A percentile compares a stretch with the other conserved stretches of the same genome.
Evolutionary conservation across 192 early-diverging fungal species (phyloP).

Genomic region (Coemansia asiatica): DNA sequence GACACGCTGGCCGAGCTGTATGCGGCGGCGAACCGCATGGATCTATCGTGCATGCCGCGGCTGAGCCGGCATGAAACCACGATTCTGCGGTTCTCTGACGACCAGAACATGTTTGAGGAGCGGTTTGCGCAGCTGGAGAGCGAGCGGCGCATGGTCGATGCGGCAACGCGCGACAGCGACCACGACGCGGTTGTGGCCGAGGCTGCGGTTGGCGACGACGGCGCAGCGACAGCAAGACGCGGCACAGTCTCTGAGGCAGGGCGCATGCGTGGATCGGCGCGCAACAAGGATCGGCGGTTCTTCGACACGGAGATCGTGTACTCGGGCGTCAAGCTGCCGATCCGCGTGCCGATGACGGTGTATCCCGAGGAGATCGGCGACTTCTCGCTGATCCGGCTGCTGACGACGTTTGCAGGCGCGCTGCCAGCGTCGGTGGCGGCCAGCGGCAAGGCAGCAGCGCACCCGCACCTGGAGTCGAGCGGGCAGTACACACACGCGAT

Average conservation of each 20-base stretch:
- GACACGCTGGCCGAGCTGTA: constrained; percentile 77
- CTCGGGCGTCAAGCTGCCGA: constrained; percentile 78
- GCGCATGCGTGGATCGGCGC: constrained; percentile 52
- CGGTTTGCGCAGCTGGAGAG: constrained; percentile 60
- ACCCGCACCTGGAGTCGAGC: constrained; percentile 85
- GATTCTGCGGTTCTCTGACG: constrained; percentile 79
- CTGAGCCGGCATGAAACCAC: constrained; percentile 77
- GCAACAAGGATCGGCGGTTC: constrained; percentile 83
- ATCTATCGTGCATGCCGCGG: constrained; percentile 74
- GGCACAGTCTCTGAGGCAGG: constrained; percentile 58
- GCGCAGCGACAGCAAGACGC: constrained; percentile 25
- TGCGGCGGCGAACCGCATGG: constrained; percentile 81
- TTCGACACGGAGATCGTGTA: constrained; percentile 87
- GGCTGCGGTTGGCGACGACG: constrained; percentile 54
- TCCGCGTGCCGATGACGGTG: constrained; percentile 83
- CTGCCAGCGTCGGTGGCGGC: constrained; percentile 46
- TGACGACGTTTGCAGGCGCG: constrained; percentile 67
- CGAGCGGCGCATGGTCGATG: constrained; percentile 30
- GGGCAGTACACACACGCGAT: constrained; percentile 86
- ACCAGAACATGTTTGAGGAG: constrained; percentile 83
- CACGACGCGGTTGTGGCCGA: constrained; percentile 38
- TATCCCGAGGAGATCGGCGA: constrained; percentile 91
- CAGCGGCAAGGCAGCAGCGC: constrained; percentile 66
- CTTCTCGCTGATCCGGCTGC: constrained; percentile 79
- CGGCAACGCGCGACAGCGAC: constrained; percentile 28